phyloP scores from a whole-genome alignment of 176 grass and related monocot genomes.

The Puya raimondii region DNA sequence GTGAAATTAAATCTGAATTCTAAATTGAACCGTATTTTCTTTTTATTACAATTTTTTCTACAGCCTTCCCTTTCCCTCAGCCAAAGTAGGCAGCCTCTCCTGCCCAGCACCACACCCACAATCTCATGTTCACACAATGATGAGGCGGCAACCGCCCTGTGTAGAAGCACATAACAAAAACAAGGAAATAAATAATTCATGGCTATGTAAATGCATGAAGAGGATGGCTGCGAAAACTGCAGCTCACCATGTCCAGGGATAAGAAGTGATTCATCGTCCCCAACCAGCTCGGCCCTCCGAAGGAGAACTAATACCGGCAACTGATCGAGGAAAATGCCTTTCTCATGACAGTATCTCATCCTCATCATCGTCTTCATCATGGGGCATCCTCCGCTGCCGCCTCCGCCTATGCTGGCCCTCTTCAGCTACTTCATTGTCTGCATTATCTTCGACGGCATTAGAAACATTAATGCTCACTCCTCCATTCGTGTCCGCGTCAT shows the following conservation, averaged over 20 bases:
- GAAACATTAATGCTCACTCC: slow-evolving; percentile 9
- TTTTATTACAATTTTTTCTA: no score
- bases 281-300: no score
- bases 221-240: not conserved
- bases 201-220: not conserved
- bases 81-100: no score
- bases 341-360: not conserved
- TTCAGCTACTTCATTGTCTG: slow-evolving; percentile 5
- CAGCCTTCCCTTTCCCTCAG: no score
- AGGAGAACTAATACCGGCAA: not conserved
- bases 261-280: no score
- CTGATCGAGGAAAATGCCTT: not conserved
- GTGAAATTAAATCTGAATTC: no score
- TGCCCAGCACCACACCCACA: no score
- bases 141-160: not conserved
- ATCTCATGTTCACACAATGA: not conserved
- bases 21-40: no score
- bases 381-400: not conserved
- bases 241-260: not conserved
- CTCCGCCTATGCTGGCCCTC: not conserved
- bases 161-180: not conserved
- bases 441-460: not conserved
- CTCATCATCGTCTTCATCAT: not conserved
- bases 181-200: not conserved
- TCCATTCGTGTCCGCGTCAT: not conserved